Percentiles rank a stretch among this genome's conserved stretches.
These are phyloP conservation scores for Candida insectalens DNA, from an alignment of 805 yeast genomes.

Conservation along the genomic window DNA sequence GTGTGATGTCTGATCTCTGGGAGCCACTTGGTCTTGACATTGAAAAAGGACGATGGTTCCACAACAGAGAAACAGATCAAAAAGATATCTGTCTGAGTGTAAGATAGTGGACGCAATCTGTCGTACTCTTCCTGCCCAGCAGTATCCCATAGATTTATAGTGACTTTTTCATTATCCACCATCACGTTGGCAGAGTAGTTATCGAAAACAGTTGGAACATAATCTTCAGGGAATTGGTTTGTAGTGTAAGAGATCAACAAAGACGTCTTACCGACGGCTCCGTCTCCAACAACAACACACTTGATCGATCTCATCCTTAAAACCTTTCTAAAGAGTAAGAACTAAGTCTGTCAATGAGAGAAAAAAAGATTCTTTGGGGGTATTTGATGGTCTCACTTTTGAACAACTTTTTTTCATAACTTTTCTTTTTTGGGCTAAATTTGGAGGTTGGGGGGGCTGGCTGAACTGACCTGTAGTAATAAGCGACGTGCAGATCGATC, in stretches of 20 bases:
- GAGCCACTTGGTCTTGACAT: conserved; percentile 73
- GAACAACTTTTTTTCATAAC: too few species aligned
- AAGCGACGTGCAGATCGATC: too few species aligned
- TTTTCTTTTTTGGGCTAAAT: too few species aligned
- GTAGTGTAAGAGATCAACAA: conserved; percentile 82
- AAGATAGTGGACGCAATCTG: conserved; percentile 77
- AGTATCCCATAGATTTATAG: conserved; percentile 89
- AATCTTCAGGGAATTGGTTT: conserved; percentile 87
- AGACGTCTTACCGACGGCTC: conserved; percentile 93
- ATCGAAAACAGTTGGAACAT: conserved; percentile 91
- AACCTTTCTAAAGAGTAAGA: too few species aligned
- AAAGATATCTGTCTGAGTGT: conserved; percentile 88
- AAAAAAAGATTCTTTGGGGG: too few species aligned
- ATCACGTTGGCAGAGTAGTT: conserved; percentile 82
- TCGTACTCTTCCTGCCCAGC: conserved; percentile 94
- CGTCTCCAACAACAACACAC: conserved; percentile 92
- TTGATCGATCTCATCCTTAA: conserved; percentile 77
- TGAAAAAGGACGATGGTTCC: conserved; percentile 70
- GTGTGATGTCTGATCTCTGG: conserved; percentile 86
- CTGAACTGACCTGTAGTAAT: too few species aligned
- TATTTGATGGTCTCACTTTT: too few species aligned
- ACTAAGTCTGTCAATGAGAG: too few species aligned
- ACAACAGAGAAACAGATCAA: conserved; percentile 79
- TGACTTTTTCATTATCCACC: conserved; percentile 73
- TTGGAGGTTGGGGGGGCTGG: too few species aligned